Evolutionary conservation across 2,329 filamentous ascomycete genomes (phyloP), one percentile per base, ranked within the genome.

Genomic region (Cladophialophora carrionii): DNA sequence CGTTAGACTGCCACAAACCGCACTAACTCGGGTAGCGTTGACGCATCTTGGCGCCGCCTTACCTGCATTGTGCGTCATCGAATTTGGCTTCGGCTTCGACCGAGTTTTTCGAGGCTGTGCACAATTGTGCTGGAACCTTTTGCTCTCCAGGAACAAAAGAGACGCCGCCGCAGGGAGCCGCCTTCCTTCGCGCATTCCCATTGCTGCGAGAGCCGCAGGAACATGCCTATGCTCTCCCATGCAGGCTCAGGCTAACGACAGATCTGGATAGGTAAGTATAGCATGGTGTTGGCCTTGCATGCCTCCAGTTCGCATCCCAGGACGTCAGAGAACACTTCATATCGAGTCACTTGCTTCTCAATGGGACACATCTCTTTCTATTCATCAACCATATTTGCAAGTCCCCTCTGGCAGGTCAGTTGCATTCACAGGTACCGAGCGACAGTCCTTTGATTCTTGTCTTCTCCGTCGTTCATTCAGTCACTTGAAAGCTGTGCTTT

Each of bases 241-340:
- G 24, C 9, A 10, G 48, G 48, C 48, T 51, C 24, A 10, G 48
- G 8, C n/a, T n/a, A 5, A 14, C 14, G 24, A 20, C 22, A 51
- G 48, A 51, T 51, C 48, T 51, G 48, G 48, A 51, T 26, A 34
- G 52, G 52, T 22, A 54, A 34, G 52, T 31, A 20, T 20, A 54
- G 52, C 52, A 54, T 2, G 29, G 29, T 26, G 48, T 29, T 24
- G 52, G 52, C 52, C 52, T 29, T 20, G 52, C 52, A 31, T 54
- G 52, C 26, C 29, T 20, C 32, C 52, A 34, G 29, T 34, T 17
- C 52, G 52, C 26, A 34, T 54, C 24, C 3, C 12, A 22, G 29
- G 29, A 29, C 52, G 14, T 20, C 3, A 17, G 20, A 20, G 17
- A 20, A 51, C 22, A 51, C 4, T 51, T 51, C 22, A 54, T 54